Conservation (phyloP, 2,329 filamentous ascomycete species). For the Mollisia scopiformis region DNA sequence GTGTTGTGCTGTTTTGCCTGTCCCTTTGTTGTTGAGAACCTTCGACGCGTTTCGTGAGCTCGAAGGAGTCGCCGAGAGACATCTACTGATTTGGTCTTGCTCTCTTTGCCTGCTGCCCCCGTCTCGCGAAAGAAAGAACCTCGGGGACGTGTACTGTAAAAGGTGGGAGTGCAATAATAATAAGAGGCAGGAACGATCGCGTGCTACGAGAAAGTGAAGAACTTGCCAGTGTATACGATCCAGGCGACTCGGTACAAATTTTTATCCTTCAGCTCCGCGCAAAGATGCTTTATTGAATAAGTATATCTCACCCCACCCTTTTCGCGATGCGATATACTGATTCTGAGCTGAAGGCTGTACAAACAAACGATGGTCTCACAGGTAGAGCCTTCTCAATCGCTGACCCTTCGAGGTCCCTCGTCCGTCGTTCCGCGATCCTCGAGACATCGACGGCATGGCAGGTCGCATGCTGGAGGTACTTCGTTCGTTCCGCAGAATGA, state of each 20-base stretch:
- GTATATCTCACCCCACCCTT: slow-evolving; percentile 2
- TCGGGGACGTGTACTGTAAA: slow-evolving; percentile 2
- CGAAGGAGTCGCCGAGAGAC: slow-evolving; percentile 11
- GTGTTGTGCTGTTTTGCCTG: slow-evolving; percentile 6
- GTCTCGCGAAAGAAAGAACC: neutral
- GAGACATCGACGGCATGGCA: slow-evolving; percentile 73
- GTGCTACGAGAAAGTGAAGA: slow-evolving; percentile 6
- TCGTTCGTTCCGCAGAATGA: slow-evolving; percentile 80
- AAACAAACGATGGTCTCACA: slow-evolving; percentile 61
- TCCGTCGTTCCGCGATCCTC: slow-evolving; percentile 60
- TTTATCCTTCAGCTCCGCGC: neutral
- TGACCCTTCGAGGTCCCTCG: slow-evolving; percentile 61
- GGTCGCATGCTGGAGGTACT: slow-evolving; percentile 76
- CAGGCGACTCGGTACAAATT: neutral
- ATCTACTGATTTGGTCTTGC: slow-evolving; percentile 5
- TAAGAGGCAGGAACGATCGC: slow-evolving; percentile 2
- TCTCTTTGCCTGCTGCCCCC: too few species aligned
- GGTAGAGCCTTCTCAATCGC: slow-evolving; percentile 45
- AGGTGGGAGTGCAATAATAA: neutral
- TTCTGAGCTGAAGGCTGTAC: slow-evolving; percentile 7
- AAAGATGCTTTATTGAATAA: slow-evolving; percentile 17
- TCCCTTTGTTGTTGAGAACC: slow-evolving; percentile 14
- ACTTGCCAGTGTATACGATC: slow-evolving; percentile 9
- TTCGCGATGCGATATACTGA: slow-evolving; percentile 6
- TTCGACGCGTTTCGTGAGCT: slow-evolving; percentile 23